These are phyloP conservation scores for Tuber aestivum DNA, from an alignment of 495 filamentous ascomycete species.

Conservation along the genomic window DNA sequence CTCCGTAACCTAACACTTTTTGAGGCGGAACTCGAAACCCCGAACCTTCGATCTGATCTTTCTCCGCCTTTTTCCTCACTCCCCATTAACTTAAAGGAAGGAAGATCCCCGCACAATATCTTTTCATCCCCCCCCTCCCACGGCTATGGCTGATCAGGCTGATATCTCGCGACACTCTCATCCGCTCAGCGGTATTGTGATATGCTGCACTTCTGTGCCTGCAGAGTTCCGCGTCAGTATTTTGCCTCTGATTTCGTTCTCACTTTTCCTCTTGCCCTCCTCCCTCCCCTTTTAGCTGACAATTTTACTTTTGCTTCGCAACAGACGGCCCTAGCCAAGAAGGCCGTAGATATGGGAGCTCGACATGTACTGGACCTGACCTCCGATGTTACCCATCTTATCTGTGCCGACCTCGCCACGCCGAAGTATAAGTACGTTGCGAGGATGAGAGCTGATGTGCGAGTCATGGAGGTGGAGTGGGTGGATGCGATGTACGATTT, in stretches of 20 bases:
- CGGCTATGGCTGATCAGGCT: constrained; percentile 36
- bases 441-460: constrained; percentile 76
- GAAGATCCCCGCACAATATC: neutral
- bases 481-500: constrained; percentile 71
- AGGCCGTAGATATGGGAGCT: constrained; percentile 78
- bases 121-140: too few species aligned
- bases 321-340: constrained; percentile 63
- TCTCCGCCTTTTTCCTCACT: neutral
- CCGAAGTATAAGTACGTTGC: constrained; percentile 95
- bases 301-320: constrained; percentile 13
- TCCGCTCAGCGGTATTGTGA: constrained; percentile 71
- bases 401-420: constrained; percentile 80
- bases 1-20: neutral
- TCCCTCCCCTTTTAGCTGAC: constrained; percentile 25
- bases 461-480: constrained; percentile 71
- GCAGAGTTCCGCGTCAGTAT: constrained; percentile 70
- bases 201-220: constrained; percentile 86
- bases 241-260: neutral
- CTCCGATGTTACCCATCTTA: constrained; percentile 87
- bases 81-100: neutral
- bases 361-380: constrained; percentile 84
- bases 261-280: neutral
- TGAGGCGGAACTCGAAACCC: neutral
- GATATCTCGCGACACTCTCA: constrained; percentile 45
- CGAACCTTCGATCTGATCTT: neutral